phyloP scores from a whole-genome alignment of 495 filamentous ascomycete genomes.

The Trichoderma orchidacearum region DNA sequence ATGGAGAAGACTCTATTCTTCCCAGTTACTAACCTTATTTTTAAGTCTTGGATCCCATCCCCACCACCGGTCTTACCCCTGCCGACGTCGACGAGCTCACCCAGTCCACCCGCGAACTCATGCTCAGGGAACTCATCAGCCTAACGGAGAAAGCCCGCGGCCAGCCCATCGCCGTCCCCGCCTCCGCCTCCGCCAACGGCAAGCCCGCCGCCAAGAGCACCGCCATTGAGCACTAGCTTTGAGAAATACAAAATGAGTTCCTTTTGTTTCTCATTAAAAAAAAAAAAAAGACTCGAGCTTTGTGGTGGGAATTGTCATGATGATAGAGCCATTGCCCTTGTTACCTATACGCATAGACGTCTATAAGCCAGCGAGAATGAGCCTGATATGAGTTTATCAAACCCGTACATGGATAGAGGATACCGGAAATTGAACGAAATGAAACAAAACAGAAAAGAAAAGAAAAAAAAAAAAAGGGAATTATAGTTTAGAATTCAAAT shows the following conservation, averaged over 20 bases:
- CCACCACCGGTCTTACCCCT: conserved; percentile 59
- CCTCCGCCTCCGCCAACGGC: not conserved
- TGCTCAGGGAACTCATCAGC: conserved; percentile 60
- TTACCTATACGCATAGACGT: not conserved
- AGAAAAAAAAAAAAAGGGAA: not conserved
- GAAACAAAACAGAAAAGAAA: not conserved
- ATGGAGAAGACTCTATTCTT: not conserved
- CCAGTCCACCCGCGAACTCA: conserved; percentile 55
- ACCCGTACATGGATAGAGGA: not conserved
- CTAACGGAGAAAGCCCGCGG: conserved; percentile 38
- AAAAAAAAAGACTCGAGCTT: too few species aligned
- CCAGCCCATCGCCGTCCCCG: conserved; percentile 15
- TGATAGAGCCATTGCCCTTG: too few species aligned
- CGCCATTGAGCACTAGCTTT: not conserved
- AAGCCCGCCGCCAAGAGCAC: not conserved
- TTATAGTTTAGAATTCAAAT: not conserved
- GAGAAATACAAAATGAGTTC: too few species aligned
- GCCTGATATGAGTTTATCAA: not conserved
- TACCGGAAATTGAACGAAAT: not conserved
- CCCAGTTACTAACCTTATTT: conserved; percentile 5
- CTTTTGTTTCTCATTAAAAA: too few species aligned
- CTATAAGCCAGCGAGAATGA: not conserved
- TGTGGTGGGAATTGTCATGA: too few species aligned
- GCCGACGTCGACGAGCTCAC: conserved; percentile 74
- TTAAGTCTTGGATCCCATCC: conserved; percentile 70